phyloP scores from a whole-genome alignment of 139 green algal species.

The Closterium sp. region DNA sequence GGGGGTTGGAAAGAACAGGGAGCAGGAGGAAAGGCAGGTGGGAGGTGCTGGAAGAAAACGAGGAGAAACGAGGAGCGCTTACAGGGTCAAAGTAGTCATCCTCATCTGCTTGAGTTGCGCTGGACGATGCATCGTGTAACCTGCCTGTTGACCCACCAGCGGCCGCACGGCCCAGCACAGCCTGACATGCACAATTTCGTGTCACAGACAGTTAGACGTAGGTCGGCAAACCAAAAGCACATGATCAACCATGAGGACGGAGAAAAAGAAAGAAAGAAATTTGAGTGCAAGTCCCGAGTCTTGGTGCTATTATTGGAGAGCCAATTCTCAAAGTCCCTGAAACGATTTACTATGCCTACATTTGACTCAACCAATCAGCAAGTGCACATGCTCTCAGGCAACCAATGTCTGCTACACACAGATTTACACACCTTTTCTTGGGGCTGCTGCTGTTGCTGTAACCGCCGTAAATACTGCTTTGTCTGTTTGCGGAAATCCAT shows the following conservation, averaged over 20 bases:
- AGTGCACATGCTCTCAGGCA: background rate
- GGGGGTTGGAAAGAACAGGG: background rate
- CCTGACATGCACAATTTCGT: background rate
- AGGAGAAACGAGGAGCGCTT: background rate
- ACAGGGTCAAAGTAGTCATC: constrained; percentile 7
- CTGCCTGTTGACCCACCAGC: background rate
- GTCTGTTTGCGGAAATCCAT: constrained; percentile 57
- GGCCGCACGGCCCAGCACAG: background rate
- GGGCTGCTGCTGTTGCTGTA: constrained; percentile 45
- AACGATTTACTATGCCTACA: background rate
- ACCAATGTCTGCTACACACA: background rate
- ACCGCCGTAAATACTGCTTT: constrained; percentile 47
- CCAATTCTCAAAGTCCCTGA: background rate
- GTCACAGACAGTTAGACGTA: background rate
- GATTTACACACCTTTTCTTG: constrained; percentile 35
- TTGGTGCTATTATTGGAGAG: background rate
- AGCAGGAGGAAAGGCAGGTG: background rate
- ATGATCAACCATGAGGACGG: too few species aligned
- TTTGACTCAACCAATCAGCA: background rate
- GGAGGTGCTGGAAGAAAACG: background rate
- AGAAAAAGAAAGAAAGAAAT: background rate
- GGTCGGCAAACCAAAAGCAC: too few species aligned
- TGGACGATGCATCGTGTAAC: background rate
- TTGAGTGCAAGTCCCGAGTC: too few species aligned
- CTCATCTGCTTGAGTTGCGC: background rate